Evolutionary conservation across 768 basidiomycete genomes (phyloP), one percentile per base, ranked within the genome.

Genomic region (Psilocybe sp.): DNA sequence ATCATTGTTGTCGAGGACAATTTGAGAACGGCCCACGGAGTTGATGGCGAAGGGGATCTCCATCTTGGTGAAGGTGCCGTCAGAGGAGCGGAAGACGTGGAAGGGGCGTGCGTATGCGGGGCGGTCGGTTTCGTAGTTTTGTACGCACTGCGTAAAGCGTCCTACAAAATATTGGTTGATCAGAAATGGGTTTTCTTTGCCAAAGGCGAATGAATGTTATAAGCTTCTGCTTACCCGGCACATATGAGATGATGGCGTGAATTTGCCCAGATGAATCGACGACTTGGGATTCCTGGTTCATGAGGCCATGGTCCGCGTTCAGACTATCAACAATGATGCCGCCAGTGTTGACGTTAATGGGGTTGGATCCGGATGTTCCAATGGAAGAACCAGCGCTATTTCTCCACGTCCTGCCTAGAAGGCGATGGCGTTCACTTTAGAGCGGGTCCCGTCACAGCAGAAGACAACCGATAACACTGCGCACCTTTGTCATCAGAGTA

Each of bases 251-350:
- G 18, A 76, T 72, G 4, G 66, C 62, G 50, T 78, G 76, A 34
- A 76, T 69, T 45, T 70, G 71, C 23, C 75, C 75, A 2, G 62
- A 46, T 3, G 74, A 75, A 46, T 78, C 76, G 3, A 76, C 69
- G 14, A 65, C 69, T 60, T 78, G 76, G 0, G 74, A 74, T 50
- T 78, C 76, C 57, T 78, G 76, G 55, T 78, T 78, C 73, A 78
- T 76, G n/a, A 78, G 64, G 2, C 70, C 76, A 54, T 77, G 76
- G 51, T 77, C 71, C 9, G 76, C 72, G 45, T 77, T 68, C 16
- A 76, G 60, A 4, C 72, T 58, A 48, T 77, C 76, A 19, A 75
- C 63, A 46, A 75, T 71, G 13, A 76, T 72, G 10, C 74, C 76
- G 6, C 58, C 64, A 1, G 71, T 71, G 43, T 73, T 76, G 42